Percentiles rank a stretch among this genome's conserved stretches.
Evolutionary conservation across 345 rosid genomes (phyloP).

Genomic region (Bruguiera sexangula): DNA sequence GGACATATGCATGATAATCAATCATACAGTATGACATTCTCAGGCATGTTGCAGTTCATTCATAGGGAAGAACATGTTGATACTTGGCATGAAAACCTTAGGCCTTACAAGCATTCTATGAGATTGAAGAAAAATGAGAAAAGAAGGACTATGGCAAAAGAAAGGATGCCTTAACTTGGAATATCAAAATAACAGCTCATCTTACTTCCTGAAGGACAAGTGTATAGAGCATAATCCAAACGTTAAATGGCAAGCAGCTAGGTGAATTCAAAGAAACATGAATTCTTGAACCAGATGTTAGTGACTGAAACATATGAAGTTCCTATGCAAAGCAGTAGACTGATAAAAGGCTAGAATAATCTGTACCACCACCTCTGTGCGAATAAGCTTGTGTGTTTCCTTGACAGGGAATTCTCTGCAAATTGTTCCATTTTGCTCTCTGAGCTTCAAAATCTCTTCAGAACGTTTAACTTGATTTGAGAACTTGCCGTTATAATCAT

Average conservation of each 20-base stretch:
- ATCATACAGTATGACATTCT: too few relatives aligned
- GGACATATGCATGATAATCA: too few relatives aligned
- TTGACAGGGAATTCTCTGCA: conserved; percentile 90
- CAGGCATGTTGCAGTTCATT: too few relatives aligned
- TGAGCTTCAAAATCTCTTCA: conserved; percentile 71
- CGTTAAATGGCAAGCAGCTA: background rate
- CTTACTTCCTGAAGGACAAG: background rate
- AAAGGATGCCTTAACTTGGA: too few relatives aligned
- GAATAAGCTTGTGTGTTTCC: conserved; percentile 75
- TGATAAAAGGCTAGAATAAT: background rate
- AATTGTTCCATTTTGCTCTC: conserved; percentile 64
- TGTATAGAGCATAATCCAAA: background rate
- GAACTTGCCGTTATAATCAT: conserved; percentile 53
- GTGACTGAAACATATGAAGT: too few relatives aligned
- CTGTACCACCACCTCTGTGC: conserved; percentile 57
- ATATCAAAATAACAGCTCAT: background rate
- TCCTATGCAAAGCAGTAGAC: too few relatives aligned
- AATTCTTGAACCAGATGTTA: too few relatives aligned
- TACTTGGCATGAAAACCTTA: too few relatives aligned
- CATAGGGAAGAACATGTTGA: too few relatives aligned
- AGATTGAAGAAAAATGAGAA: too few relatives aligned
- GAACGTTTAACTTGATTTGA: conserved; percentile 48
- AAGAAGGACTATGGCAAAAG: too few relatives aligned
- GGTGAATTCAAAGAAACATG: background rate
- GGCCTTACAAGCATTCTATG: too few relatives aligned